Conservation (phyloP, 2,329 filamentous ascomycete species). For the Cercospora brassicicola region DNA sequence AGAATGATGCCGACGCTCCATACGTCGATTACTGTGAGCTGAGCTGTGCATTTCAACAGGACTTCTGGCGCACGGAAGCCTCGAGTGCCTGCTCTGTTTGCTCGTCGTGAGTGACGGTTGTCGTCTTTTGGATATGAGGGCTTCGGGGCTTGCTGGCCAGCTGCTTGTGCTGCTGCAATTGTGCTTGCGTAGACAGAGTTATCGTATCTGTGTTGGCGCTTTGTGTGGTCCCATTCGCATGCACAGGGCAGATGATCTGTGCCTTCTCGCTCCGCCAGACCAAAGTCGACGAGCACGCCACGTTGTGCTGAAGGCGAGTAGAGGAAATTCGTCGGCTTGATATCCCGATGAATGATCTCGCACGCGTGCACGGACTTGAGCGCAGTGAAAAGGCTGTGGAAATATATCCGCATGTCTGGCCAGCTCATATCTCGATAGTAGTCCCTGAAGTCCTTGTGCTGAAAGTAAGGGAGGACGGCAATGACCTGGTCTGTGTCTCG, state of each 20-base stretch:
- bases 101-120: constrained; percentile 79
- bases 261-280: constrained; percentile 76
- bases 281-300: constrained; percentile 97
- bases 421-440: constrained; percentile 92
- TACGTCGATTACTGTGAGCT: constrained; percentile 88
- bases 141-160: constrained; percentile 38
- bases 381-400: constrained; percentile 82
- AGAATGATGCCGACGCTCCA: constrained; percentile 98
- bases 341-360: constrained; percentile 70
- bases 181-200: constrained; percentile 62
- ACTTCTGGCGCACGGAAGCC: constrained; percentile 97
- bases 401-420: constrained; percentile 83
- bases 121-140: constrained; percentile 86
- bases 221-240: constrained; percentile 67
- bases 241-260: constrained; percentile 76
- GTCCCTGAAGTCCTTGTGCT: constrained; percentile 88
- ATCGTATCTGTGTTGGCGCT: constrained; percentile 59
- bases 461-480: constrained; percentile 91
- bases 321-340: constrained; percentile 86
- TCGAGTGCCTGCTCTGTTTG: constrained; percentile 90
- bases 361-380: constrained; percentile 79
- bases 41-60: constrained; percentile 92
- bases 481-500: constrained; percentile 91
- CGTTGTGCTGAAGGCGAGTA: constrained; percentile 79
- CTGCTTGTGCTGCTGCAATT: constrained; percentile 34